Evolutionary conservation across 1,284 basidiomycete species (phyloP), one percentile per base, ranked within the genome.

Genomic region (Lignosus rhinocerotis): DNA sequence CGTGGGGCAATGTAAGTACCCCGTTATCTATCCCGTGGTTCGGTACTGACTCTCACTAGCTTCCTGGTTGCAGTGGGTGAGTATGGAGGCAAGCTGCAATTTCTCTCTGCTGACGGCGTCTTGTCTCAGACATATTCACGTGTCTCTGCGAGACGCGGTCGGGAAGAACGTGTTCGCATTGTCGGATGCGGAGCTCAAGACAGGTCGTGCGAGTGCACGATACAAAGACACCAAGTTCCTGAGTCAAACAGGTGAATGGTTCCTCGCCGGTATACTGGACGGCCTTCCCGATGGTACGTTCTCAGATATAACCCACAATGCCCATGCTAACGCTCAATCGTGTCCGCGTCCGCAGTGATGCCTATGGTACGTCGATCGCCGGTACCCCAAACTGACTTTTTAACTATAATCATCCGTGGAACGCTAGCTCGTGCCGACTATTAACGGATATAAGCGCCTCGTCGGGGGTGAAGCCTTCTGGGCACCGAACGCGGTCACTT

Each of bases 371-470:
- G 63, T 53, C 30, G 5, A 17, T 19, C 10, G 5, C n/a, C 6
- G 25, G 16, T 19, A 55, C 16, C 21, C 44, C 39, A 6, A 31
- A 9, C 17, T n/a, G n/a, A 9, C 14, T 33, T 33, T 36, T 41
- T 6, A 19, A 6, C 21, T 12, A n/a, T 12, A 21, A 30, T 16
- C 10, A 36, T 39, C 14, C 41, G 19, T 21, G 16, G 41, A 10
- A 19, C 50, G 11, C n/a, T 49, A 91, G 90, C 78, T 97, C 57
- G 95, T 96, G 36, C 94, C 95, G 0, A 97, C 92, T 0, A 90
- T 97, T 74, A 96, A 96, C 70, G 94, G 94, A n/a, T 99, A 98
- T 79, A 99, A 98, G 73, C 92, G 96, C 19, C 84, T 99, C 12
- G 88, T 94, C 16, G 95, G 92, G n/a, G 95, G 95, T 17, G 93